phyloP scores from a whole-genome alignment of 2,329 filamentous ascomycete genomes.

The Pseudocercospora eumusae region DNA sequence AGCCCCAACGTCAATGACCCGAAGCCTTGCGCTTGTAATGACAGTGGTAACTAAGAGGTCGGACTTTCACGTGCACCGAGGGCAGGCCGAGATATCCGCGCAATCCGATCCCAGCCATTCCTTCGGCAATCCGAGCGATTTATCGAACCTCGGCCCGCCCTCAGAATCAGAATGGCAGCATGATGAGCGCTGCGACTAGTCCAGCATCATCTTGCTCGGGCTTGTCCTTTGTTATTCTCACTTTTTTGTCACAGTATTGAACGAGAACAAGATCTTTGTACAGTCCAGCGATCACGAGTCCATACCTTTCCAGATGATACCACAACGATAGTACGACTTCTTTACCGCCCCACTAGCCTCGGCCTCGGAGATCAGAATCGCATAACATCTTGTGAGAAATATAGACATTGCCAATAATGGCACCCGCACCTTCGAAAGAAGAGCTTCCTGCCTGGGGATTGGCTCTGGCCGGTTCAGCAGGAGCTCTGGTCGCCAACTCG shows the following conservation, averaged over 20 bases:
- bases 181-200: not conserved
- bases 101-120: not conserved
- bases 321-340: conserved; percentile 2
- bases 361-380: conserved; percentile 5
- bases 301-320: not conserved
- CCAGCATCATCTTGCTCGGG: conserved; percentile 9
- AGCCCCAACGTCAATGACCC: too few species aligned
- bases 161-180: not conserved
- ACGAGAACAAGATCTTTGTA: not conserved
- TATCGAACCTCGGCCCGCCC: conserved; percentile 4
- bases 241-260: conserved; percentile 2
- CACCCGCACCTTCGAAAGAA: conserved; percentile 43
- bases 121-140: not conserved
- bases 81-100: not conserved
- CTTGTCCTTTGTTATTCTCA: not conserved
- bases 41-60: too few species aligned
- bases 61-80: not conserved
- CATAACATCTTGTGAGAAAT: not conserved
- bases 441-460: conserved; percentile 86
- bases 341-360: not conserved
- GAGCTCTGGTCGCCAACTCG: conserved; percentile 91
- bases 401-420: conserved; percentile 27
- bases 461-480: conserved; percentile 87
- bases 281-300: not conserved
- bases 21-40: too few species aligned